Base-by-base conservation (phyloP, 345 rosid species). In the Populus pruinosa region DNA sequence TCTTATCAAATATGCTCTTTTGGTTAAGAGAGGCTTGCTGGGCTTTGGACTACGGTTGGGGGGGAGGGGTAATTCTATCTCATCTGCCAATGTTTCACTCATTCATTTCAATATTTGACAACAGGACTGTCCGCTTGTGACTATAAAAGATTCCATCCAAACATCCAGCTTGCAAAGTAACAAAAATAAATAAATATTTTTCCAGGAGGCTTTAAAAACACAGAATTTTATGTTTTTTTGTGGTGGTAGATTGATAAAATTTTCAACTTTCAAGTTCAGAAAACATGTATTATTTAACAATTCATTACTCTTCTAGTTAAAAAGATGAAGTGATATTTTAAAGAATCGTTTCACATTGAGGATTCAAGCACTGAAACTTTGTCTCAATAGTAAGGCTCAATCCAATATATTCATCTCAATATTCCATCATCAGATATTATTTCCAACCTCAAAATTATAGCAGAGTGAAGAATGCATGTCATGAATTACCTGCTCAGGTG, bases 401-500 rank as follows among this genome's bases (percentile, higher is more conserved):
- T 8, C 47, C 33, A 41, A 47, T 11, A 10, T 21, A 8, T 47
- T 9, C 14, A n/a, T 70, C 39, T 21, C 27, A 70, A 25, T 17
- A 70, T 38, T 39, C 23, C 69, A 18, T 31, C 43, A 23, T 23
- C 13, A 11, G 27, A 9, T 33, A 35, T 39, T 35, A 9, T 67
- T 67, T 35, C 43, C 6, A 6, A 17, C 44, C 27, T 36, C 70
- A 20, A 23, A 47, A 70, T 8, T 21, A 47, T 36, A 20, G 44
- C 21, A 81, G 61, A 23, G 67, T 39, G 38, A 71, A 56, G 29
- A 75, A 71, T 17, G n/a, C 17, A 77, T 17, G 13, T 13, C 55
- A 75, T 41, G 67, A 65, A 53, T 75, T 84, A 96, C 99, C 98
- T 96, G 89, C 82, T 88, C 91, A 18, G 94, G 96, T 38, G 89